phyloP scores from a whole-genome alignment of 75 land plant species.

The Picea sitchensis region DNA sequence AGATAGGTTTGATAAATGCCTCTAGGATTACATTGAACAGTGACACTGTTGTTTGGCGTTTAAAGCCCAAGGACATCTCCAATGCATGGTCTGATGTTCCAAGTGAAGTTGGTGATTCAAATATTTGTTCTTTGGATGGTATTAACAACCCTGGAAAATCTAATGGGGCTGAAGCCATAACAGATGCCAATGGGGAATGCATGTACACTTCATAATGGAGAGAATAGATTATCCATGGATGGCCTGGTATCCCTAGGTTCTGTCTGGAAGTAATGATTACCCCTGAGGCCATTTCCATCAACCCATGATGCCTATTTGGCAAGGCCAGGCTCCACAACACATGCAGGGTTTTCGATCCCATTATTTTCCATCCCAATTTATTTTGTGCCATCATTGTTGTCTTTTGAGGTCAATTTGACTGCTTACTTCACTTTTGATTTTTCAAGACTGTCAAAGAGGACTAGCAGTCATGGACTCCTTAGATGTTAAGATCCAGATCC shows the following conservation, averaged over 20 bases:
- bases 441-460: no score
- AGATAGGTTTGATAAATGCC: slow-evolving; percentile 34
- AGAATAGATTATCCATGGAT: slow-evolving; percentile 24
- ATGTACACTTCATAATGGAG: neutral
- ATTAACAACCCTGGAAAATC: slow-evolving; percentile 28
- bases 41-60: slow-evolving; percentile 4
- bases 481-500: no score
- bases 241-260: slow-evolving; percentile 16
- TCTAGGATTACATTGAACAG: slow-evolving; percentile 41
- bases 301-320: no score
- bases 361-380: no score
- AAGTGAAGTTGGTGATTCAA: slow-evolving; percentile 15
- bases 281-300: slow-evolving; percentile 34
- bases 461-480: no score
- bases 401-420: no score
- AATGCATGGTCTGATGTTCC: slow-evolving; percentile 31
- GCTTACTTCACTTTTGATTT: no score
- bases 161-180: slow-evolving; percentile 5
- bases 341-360: no score
- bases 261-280: slow-evolving; percentile 20
- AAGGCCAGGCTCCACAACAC: no score
- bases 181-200: slow-evolving; percentile 20
- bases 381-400: no score
- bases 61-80: slow-evolving; percentile 16
- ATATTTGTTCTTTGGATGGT: slow-evolving; percentile 1